Conservation (phyloP, 2,329 filamentous ascomycete species). For the Diplocarpon rosae region DNA sequence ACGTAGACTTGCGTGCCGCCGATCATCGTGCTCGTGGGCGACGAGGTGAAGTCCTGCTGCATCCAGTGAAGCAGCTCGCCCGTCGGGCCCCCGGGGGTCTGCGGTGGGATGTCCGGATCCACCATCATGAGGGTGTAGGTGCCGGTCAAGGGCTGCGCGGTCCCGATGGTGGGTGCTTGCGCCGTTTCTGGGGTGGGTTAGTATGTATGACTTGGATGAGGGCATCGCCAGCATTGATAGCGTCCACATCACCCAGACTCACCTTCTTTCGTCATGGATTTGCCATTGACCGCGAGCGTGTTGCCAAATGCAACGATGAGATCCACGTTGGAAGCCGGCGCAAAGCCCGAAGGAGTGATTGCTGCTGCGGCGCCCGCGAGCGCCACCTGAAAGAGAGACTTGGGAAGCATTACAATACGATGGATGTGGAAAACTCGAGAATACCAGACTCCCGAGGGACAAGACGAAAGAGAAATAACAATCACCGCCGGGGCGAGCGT, state of each 20-base stretch:
- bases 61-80: slow-evolving; percentile 24
- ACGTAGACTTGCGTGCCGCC: slow-evolving; percentile 16
- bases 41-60: slow-evolving; percentile 20
- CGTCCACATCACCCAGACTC: too few relatives aligned
- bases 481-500: too few relatives aligned
- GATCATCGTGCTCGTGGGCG: slow-evolving; percentile 15
- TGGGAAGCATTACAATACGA: slow-evolving; percentile 17
- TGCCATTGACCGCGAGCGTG: slow-evolving; percentile 19
- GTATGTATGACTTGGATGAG: too few relatives aligned
- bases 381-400: slow-evolving; percentile 14
- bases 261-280: slow-evolving; percentile 19
- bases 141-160: slow-evolving; percentile 13
- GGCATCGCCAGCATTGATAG: too few relatives aligned
- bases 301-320: slow-evolving; percentile 20
- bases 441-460: background rate
- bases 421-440: background rate
- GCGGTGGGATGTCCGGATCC: slow-evolving; percentile 22
- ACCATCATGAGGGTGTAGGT: slow-evolving; percentile 25
- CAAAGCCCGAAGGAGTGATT: slow-evolving; percentile 20
- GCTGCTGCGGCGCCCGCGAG: slow-evolving; percentile 21
- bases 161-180: slow-evolving; percentile 17
- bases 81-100: slow-evolving; percentile 12
- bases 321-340: slow-evolving; percentile 17
- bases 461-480: background rate
- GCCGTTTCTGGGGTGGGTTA: slow-evolving; percentile 11